Percentiles rank a stretch among this genome's conserved stretches.
Conservation (phyloP, 495 filamentous ascomycete genomes). For the Neurospora sp. region DNA sequence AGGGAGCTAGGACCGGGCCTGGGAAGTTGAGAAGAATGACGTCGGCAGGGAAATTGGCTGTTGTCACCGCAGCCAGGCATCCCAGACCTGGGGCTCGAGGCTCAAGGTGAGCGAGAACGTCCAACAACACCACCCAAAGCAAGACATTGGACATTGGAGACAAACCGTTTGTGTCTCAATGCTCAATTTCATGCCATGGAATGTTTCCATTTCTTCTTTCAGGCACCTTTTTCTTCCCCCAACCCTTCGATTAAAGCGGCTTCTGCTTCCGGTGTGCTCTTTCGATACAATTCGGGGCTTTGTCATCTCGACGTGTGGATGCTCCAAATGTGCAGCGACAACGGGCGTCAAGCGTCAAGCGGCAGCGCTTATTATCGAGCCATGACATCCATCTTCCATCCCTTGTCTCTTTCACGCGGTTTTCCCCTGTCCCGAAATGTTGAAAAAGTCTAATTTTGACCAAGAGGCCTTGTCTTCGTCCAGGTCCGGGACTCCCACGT, state of each 20-base stretch:
- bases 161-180: background rate
- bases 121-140: background rate
- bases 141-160: background rate
- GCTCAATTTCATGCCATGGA: background rate
- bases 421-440: background rate
- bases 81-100: background rate
- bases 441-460: background rate
- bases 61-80: background rate
- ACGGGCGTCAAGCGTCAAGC: background rate
- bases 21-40: background rate
- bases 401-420: background rate
- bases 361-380: background rate
- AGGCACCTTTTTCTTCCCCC: background rate
- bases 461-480: background rate
- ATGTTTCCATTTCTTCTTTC: background rate
- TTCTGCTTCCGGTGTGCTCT: background rate
- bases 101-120: background rate
- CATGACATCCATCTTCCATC: background rate
- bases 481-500: background rate
- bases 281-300: background rate
- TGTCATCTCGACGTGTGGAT: background rate
- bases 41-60: background rate
- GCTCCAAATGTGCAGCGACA: no score
- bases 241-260: background rate
- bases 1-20: background rate